Evolutionary conservation across 306 rosid species (phyloP).

Genomic region (Macrotyloma uniflorum): DNA sequence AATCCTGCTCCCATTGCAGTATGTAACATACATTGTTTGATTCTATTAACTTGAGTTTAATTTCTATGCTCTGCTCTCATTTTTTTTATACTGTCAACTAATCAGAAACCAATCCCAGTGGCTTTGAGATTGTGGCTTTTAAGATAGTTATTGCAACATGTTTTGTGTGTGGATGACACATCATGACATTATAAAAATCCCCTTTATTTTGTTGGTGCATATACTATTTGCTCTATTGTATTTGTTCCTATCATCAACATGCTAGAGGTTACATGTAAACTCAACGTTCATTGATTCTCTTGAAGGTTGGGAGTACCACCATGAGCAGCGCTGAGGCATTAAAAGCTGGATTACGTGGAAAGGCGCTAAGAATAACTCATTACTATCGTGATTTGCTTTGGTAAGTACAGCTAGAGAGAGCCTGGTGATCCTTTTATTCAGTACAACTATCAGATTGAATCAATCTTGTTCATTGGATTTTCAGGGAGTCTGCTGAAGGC

Average conservation of each 20-base stretch:
- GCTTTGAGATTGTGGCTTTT: no score
- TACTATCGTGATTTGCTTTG: constrained; percentile 82
- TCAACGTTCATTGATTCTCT: not conserved
- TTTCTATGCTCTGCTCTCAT: not conserved
- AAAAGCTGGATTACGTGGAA: constrained; percentile 88
- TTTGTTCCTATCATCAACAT: not conserved
- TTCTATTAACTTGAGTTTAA: not conserved
- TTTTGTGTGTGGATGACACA: not conserved
- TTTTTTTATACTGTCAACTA: not conserved
- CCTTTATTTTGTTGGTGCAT: not conserved
- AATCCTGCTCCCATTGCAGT: constrained; percentile 96
- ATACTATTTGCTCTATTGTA: not conserved
- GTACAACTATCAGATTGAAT: not conserved
- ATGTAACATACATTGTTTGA: not conserved
- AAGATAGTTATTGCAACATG: no score
- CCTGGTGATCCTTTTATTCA: constrained; percentile 18
- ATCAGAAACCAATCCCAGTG: not conserved
- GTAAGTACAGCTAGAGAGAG: constrained; percentile 53
- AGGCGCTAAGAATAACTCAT: constrained; percentile 87
- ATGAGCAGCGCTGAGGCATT: constrained; percentile 84
- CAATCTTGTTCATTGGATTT: constrained; percentile 34
- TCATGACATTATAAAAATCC: no score
- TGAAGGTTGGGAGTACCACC: constrained; percentile 89
- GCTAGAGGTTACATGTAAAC: not conserved
- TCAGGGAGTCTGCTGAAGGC: constrained; percentile 84